Evolutionary conservation across 176 grass and related monocot genomes (phyloP), one percentile per base, ranked within the genome.

Genomic region (Cenchrus purpureus): DNA sequence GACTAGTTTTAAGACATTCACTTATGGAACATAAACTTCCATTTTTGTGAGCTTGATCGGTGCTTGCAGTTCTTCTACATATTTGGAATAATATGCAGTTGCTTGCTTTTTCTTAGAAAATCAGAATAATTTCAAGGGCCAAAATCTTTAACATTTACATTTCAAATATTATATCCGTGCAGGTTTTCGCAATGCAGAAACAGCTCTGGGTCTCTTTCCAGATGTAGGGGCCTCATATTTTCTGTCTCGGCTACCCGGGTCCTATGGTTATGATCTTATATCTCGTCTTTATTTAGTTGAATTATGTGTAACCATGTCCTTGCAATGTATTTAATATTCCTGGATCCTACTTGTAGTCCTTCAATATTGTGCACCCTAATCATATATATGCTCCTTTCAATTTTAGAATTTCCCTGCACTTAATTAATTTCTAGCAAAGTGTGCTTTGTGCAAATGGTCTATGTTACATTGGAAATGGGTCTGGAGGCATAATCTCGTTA

Each of bases 171-270:
- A 37, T 76, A 72, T 71, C n/a, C 57, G 34, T 94, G 22, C 75
- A 98, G 93, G 81, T 95, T 85, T 98, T 98, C 91, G 96, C 96
- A 57, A 98, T 98, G 93, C 96, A 78, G 96, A 98, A 88, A 95
- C 96, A 74, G 79, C 93, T 81, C 66, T 98, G 44, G 95, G 93
- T 55, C 83, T 90, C 76, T 92, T 95, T 88, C 93, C 95, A 77
- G 93, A 91, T 87, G 87, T 93, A 88, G 95, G 93, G 75, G 79
- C 91, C 54, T 93, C 95, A 77, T 98, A 93, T 88, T 98, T 98
- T 83, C 55, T 98, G 64, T 93, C 95, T 90, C 92, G 85, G 68
- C 75, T 95, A 57, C 93, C 93, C 85, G 93, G 91, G 25, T 98
- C 88, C 79, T 98, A 90, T 71, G 96, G 96, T 37, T 98, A 37